Conservation (phyloP, 2,329 filamentous ascomycete species). For the Alternaria brassicae region DNA sequence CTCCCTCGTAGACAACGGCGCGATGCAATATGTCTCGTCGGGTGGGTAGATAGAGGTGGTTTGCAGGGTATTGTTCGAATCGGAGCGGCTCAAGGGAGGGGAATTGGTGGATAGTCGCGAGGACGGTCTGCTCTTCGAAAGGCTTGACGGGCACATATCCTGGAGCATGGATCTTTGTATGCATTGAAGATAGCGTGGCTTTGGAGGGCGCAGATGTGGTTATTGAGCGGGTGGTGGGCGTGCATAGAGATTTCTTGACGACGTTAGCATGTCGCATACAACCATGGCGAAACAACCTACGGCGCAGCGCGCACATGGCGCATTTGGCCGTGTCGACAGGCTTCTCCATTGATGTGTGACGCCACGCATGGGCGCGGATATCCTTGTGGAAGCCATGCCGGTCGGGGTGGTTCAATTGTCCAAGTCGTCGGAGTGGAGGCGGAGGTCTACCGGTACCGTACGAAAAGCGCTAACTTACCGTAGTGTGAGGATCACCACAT, state of each 20-base stretch:
- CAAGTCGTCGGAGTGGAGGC: slow-evolving; percentile 36
- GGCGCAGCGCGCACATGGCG: slow-evolving; percentile 56
- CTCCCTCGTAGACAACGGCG: slow-evolving; percentile 91
- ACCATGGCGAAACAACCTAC: slow-evolving; percentile 53
- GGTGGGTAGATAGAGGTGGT: slow-evolving; percentile 85
- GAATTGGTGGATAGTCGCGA: slow-evolving; percentile 88
- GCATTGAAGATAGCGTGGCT: slow-evolving; percentile 59
- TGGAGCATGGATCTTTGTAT: slow-evolving; percentile 50
- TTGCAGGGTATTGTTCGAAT: slow-evolving; percentile 78
- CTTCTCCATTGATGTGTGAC: slow-evolving; percentile 40
- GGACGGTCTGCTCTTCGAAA: slow-evolving; percentile 62
- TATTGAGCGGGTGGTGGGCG: slow-evolving; percentile 39
- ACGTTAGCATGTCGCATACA: slow-evolving; percentile 45
- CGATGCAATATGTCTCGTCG: slow-evolving; percentile 91
- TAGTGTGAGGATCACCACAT: slow-evolving; percentile 25
- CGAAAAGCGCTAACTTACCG: slow-evolving; percentile 11
- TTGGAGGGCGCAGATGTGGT: slow-evolving; percentile 61
- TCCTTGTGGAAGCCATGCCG: slow-evolving; percentile 52
- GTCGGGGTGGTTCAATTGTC: slow-evolving; percentile 28
- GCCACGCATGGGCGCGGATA: slow-evolving; percentile 48
- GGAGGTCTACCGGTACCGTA: no score
- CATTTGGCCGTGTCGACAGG: slow-evolving; percentile 39
- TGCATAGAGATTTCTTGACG: slow-evolving; percentile 34
- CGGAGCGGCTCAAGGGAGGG: slow-evolving; percentile 83
- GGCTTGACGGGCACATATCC: slow-evolving; percentile 45